These are phyloP conservation scores for Colletotrichum cordylinicola DNA, from an alignment of 2,329 filamentous ascomycete species.

Conservation along the genomic window DNA sequence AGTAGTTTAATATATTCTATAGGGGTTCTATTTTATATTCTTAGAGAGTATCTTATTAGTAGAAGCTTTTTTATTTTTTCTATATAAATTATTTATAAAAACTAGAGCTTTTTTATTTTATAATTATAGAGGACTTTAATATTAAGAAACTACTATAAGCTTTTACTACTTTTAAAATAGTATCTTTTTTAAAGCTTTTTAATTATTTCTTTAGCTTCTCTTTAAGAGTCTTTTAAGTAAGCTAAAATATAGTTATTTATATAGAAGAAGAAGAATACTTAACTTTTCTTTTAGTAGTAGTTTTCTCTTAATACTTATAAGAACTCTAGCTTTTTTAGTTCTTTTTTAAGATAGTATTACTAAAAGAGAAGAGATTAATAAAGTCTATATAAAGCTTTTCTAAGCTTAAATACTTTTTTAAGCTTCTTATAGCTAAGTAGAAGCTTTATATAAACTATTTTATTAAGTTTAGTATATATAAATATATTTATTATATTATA, in stretches of 20 bases:
- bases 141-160: neutral
- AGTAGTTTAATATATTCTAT: neutral
- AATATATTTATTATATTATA: neutral
- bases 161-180: neutral
- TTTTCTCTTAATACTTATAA: neutral
- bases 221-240: accelerated
- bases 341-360: neutral
- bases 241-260: neutral
- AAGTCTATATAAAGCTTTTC: neutral
- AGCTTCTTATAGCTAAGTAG: neutral
- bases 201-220: neutral
- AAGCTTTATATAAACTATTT: neutral
- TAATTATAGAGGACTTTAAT: neutral
- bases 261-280: neutral
- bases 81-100: neutral
- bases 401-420: neutral
- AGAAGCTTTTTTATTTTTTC: neutral
- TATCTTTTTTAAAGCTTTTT: neutral
- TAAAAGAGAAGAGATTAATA: neutral
- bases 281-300: neutral
- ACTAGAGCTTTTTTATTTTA: neutral
- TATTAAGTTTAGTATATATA: neutral
- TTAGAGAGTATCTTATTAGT: neutral
- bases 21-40: neutral
- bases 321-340: neutral